A percentile compares a stretch with the other conserved stretches of the same genome.
These are phyloP conservation scores for Botrytis sinoallii DNA, from an alignment of 2,329 filamentous ascomycete genomes.

Conservation along the genomic window DNA sequence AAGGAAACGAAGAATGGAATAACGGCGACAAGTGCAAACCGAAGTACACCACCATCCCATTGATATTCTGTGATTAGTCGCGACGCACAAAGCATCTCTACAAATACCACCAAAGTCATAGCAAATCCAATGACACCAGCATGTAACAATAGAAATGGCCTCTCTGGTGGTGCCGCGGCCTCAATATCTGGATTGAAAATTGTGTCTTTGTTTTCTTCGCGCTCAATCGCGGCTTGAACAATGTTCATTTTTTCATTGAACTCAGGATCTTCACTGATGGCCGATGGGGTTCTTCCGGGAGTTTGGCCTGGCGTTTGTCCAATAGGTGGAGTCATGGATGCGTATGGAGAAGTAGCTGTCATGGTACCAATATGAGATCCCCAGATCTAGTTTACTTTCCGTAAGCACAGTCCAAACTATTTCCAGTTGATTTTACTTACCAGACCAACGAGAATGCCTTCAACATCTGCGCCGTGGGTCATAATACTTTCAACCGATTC, in stretches of 20 bases:
- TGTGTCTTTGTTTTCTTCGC: slow-evolving; percentile 26
- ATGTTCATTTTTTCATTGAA: slow-evolving; percentile 25
- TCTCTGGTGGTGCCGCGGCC: slow-evolving; percentile 19
- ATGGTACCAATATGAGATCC: slow-evolving; percentile 27
- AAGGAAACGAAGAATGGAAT: slow-evolving; percentile 26
- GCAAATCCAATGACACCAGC: slow-evolving; percentile 25
- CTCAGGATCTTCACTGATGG: slow-evolving; percentile 19
- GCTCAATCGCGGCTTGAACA: slow-evolving; percentile 26
- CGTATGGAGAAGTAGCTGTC: slow-evolving; percentile 21
- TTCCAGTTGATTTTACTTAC: slow-evolving; percentile 16
- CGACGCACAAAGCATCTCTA: slow-evolving; percentile 27
- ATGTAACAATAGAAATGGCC: slow-evolving; percentile 26
- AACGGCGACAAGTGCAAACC: slow-evolving; percentile 25
- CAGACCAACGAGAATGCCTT: slow-evolving; percentile 25
- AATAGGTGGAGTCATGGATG: slow-evolving; percentile 21
- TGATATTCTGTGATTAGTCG: slow-evolving; percentile 26
- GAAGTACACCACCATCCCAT: slow-evolving; percentile 25
- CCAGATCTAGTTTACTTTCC: slow-evolving; percentile 23
- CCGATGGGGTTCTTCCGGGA: slow-evolving; percentile 12
- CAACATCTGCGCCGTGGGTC: slow-evolving; percentile 25
- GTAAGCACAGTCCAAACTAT: not conserved
- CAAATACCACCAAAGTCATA: slow-evolving; percentile 26
- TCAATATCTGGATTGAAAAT: slow-evolving; percentile 25
- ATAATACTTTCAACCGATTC: slow-evolving; percentile 29
- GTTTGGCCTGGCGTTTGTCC: slow-evolving; percentile 17